A percentile compares a stretch with the other conserved stretches of the same genome.
Evolutionary conservation across 2,329 filamentous ascomycete species (phyloP).

Genomic region (Pezizomycotina sp.): DNA sequence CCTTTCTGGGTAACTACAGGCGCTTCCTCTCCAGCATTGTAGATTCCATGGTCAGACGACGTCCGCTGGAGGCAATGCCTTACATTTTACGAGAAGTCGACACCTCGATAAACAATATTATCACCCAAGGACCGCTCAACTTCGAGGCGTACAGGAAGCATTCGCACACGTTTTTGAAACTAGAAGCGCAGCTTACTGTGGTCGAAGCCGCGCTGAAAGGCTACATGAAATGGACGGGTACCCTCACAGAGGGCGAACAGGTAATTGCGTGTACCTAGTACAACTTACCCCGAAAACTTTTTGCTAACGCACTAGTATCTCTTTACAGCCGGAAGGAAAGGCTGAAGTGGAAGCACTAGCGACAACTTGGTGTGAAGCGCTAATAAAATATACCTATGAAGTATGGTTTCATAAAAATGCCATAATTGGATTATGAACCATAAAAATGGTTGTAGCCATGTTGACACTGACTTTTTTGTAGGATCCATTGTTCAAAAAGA

Average conservation of each 20-base stretch:
- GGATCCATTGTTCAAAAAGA: constrained; percentile 70
- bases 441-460: too few relatives aligned
- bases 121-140: constrained; percentile 48
- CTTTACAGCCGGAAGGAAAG: constrained; percentile 6
- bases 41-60: constrained; percentile 66
- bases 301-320: not conserved
- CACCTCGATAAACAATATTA: constrained; percentile 55
- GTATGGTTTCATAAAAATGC: too few relatives aligned
- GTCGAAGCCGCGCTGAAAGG: constrained; percentile 80
- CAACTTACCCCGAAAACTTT: constrained; percentile 7
- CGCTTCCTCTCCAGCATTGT: constrained; percentile 79
- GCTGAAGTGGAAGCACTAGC: constrained; percentile 21
- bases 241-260: constrained; percentile 36
- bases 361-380: constrained; percentile 21
- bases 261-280: constrained; percentile 11
- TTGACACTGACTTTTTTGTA: constrained; percentile 57
- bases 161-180: constrained; percentile 54
- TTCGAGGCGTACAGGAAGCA: constrained; percentile 48
- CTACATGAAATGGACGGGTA: constrained; percentile 62
- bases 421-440: too few relatives aligned
- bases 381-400: too few relatives aligned
- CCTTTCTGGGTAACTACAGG: constrained; percentile 88
- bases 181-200: constrained; percentile 79
- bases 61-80: constrained; percentile 67
- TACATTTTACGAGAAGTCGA: constrained; percentile 75